Percentiles rank a stretch among this genome's conserved stretches.
These are phyloP conservation scores for Microascus cirrosus DNA, from an alignment of 2,329 filamentous ascomycete genomes.

Conservation along the genomic window DNA sequence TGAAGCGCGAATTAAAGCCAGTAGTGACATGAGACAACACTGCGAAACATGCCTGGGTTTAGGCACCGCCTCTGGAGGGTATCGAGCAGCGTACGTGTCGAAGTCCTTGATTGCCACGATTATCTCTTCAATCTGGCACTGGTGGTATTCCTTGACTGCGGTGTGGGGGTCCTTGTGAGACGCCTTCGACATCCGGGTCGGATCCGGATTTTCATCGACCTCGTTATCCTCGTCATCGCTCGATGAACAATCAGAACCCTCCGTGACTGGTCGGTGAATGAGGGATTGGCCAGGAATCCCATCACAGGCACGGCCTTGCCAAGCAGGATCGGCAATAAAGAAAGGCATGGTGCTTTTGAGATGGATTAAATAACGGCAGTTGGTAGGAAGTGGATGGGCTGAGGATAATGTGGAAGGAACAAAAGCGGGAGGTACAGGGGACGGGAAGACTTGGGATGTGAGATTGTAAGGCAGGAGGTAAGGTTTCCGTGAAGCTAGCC, in stretches of 20 bases:
- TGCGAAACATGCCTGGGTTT: constrained; percentile 4
- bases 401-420: neutral
- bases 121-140: neutral
- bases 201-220: neutral
- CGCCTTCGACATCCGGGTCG: neutral
- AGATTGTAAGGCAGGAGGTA: neutral
- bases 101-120: neutral
- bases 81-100: constrained; percentile 1
- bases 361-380: neutral
- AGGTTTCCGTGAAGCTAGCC: neutral
- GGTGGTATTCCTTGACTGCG: neutral
- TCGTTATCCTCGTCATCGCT: neutral
- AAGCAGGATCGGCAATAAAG: neutral
- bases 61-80: constrained; percentile 3
- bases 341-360: neutral
- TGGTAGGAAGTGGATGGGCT: neutral
- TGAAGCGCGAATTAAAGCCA: neutral
- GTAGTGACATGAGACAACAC: neutral
- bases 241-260: neutral
- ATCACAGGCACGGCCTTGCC: neutral
- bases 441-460: neutral
- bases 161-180: neutral
- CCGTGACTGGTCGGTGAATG: neutral
- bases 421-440: neutral
- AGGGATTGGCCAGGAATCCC: neutral